A percentile compares a stretch with the other conserved stretches of the same genome.
Conservation (phyloP, 306 rosid species). For the Lathyrus oleraceus region DNA sequence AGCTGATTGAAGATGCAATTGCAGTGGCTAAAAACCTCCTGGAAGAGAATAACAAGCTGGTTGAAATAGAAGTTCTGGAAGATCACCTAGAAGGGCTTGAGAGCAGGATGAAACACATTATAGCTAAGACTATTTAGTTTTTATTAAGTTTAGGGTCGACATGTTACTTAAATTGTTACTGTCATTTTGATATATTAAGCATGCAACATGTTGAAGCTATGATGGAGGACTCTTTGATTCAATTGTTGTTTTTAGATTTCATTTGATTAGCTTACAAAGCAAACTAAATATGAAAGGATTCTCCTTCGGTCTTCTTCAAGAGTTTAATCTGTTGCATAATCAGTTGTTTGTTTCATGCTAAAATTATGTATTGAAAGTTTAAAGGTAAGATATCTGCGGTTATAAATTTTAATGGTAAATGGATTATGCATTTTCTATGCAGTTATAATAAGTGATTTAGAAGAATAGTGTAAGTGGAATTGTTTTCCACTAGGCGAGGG, state of each 20-base stretch:
- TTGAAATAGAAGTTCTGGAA: background rate
- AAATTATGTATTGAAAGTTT: too few species aligned
- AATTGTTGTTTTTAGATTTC: too few species aligned
- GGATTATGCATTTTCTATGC: too few species aligned
- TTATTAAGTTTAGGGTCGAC: background rate
- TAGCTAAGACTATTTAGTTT: background rate
- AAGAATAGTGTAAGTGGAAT: too few species aligned
- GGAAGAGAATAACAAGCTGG: background rate
- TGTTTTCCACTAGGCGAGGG: too few species aligned
- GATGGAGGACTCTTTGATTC: background rate
- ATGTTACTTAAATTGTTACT: background rate
- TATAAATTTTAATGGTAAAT: too few species aligned
- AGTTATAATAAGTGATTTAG: too few species aligned
- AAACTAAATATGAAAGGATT: background rate
- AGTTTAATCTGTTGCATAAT: background rate
- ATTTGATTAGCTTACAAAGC: background rate
- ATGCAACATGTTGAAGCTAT: background rate
- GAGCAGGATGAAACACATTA: background rate
- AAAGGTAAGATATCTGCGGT: too few species aligned
- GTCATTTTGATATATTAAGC: background rate
- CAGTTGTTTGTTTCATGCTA: background rate
- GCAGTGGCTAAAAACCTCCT: background rate
- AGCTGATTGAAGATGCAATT: constrained; percentile 39
- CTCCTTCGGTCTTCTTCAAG: background rate
- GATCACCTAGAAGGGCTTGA: background rate